Percentiles rank a stretch among this genome's conserved stretches.
Conservation (phyloP, 2,329 filamentous ascomycete species). For the Pestalotiopsis sp. region DNA sequence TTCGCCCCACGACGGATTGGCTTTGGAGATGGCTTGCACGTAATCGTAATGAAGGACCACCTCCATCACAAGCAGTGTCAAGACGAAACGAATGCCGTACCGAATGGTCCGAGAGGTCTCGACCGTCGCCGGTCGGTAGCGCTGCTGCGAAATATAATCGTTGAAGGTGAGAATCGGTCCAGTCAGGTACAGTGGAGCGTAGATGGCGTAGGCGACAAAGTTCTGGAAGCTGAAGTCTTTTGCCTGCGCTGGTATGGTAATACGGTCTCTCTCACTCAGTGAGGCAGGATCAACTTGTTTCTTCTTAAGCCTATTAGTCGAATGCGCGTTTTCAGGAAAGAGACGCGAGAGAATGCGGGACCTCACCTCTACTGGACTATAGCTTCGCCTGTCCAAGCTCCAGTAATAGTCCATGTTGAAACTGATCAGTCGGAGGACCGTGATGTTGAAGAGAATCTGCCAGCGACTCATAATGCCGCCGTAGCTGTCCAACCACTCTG, state of each 20-base stretch:
- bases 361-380: constrained; percentile 81
- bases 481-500: constrained; percentile 73
- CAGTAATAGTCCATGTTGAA: constrained; percentile 98
- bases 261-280: constrained; percentile 86
- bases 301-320: constrained; percentile 83
- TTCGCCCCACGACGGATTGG: constrained; percentile 74
- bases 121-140: constrained; percentile 73
- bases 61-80: constrained; percentile 87
- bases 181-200: constrained; percentile 89
- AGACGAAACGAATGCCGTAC: constrained; percentile 80
- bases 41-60: constrained; percentile 90
- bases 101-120: constrained; percentile 71
- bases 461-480: constrained; percentile 86
- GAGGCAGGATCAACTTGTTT: constrained; percentile 88
- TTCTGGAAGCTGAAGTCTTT: constrained; percentile 80
- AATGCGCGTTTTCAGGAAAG: not conserved
- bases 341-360: not conserved
- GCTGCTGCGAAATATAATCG: constrained; percentile 88
- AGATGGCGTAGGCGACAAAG: constrained; percentile 87
- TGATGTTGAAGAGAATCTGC: constrained; percentile 98
- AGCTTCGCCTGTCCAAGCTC: constrained; percentile 68
- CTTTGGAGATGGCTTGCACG: constrained; percentile 87
- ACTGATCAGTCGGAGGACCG: constrained; percentile 87
- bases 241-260: constrained; percentile 72
- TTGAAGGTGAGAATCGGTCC: constrained; percentile 98